phyloP scores from a whole-genome alignment of 768 basidiomycete genomes.

The Suillus discolor region DNA sequence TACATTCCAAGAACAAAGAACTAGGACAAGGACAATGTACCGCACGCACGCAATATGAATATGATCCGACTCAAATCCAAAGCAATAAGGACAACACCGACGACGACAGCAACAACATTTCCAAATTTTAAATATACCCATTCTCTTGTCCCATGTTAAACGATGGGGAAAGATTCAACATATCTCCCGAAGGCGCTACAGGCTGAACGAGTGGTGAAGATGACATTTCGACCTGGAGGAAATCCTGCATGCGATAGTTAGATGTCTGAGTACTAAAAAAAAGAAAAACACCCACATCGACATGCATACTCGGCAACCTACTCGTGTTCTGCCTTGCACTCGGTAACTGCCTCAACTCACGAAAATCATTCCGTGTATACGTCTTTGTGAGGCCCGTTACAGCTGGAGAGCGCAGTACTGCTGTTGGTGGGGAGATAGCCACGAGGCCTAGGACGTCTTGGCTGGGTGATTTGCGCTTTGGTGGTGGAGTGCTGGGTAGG shows the following conservation, averaged over 20 bases:
- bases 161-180: slow-evolving; percentile 32
- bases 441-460: slow-evolving; percentile 64
- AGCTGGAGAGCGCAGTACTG: slow-evolving; percentile 69
- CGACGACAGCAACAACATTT: not conserved
- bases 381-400: slow-evolving; percentile 82
- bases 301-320: slow-evolving; percentile 84
- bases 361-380: slow-evolving; percentile 80
- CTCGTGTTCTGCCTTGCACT: slow-evolving; percentile 82
- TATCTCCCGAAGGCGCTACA: slow-evolving; percentile 19
- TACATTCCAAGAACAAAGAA: not conserved
- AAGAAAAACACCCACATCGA: slow-evolving; percentile 52
- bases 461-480: slow-evolving; percentile 44
- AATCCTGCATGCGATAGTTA: not conserved
- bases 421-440: slow-evolving; percentile 68
- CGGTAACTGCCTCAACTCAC: slow-evolving; percentile 68
- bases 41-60: not conserved
- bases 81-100: not conserved
- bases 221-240: slow-evolving; percentile 17
- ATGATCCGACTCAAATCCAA: not conserved
- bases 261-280: slow-evolving; percentile 4
- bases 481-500: slow-evolving; percentile 53
- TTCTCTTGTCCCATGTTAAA: slow-evolving; percentile 27
- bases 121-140: not conserved
- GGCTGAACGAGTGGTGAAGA: slow-evolving; percentile 36
- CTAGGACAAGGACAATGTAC: not conserved